phyloP scores from a whole-genome alignment of 768 basidiomycete species.

The Stropharia rugosoannulata region DNA sequence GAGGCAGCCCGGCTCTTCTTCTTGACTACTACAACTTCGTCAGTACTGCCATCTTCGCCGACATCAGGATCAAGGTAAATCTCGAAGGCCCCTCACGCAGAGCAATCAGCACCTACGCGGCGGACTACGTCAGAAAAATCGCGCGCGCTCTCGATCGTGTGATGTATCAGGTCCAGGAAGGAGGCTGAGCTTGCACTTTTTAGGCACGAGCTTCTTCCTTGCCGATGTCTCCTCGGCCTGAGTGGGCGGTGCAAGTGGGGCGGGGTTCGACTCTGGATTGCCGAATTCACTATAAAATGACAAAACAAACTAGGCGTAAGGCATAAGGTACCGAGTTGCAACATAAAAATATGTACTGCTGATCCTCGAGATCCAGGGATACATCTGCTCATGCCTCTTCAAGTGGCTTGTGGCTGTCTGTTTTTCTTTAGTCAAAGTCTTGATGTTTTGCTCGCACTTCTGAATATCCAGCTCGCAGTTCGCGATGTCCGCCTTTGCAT shows the following conservation, averaged over 20 bases:
- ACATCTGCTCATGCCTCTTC: constrained; percentile 72
- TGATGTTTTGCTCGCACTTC: constrained; percentile 70
- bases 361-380: constrained; percentile 91
- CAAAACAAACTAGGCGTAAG: neutral
- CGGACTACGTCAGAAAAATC: constrained; percentile 65
- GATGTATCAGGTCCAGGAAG: constrained; percentile 18
- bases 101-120: constrained; percentile 38
- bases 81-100: constrained; percentile 56
- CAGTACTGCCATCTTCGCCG: constrained; percentile 54
- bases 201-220: constrained; percentile 54
- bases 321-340: neutral
- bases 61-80: constrained; percentile 67
- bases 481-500: constrained; percentile 36
- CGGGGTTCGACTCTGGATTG: constrained; percentile 55
- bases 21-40: constrained; percentile 72
- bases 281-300: constrained; percentile 70
- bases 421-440: constrained; percentile 63
- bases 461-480: constrained; percentile 64
- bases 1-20: constrained; percentile 63
- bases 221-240: no score
- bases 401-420: constrained; percentile 49
- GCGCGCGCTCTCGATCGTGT: constrained; percentile 27
- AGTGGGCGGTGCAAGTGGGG: constrained; percentile 25
- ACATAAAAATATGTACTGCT: constrained; percentile 55
- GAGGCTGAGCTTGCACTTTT: constrained; percentile 63